A percentile compares a stretch with the other conserved stretches of the same genome.
These are phyloP conservation scores for Antitrichia curtipendula DNA, from an alignment of 225 moss, liverwort and hornwort species.

Conservation along the genomic window DNA sequence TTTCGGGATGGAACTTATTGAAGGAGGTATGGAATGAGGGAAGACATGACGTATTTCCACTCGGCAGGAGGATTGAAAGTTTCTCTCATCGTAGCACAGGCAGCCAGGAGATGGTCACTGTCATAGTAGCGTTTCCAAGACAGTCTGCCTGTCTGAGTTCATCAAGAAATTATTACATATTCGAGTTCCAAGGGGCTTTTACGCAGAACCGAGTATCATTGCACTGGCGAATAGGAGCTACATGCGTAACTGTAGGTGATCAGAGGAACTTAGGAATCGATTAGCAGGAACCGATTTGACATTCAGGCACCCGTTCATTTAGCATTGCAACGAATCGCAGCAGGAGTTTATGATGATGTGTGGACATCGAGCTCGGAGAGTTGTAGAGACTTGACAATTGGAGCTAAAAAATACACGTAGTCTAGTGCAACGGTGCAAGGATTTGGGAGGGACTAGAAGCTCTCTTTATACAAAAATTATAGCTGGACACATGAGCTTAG, in stretches of 20 bases:
- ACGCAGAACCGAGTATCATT: neutral
- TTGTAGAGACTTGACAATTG: neutral
- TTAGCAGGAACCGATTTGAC: neutral
- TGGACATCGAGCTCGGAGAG: neutral
- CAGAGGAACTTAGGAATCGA: neutral
- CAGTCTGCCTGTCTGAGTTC: neutral
- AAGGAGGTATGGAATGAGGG: neutral
- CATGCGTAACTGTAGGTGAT: neutral
- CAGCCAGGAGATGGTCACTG: neutral
- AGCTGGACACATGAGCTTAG: neutral
- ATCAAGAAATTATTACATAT: neutral
- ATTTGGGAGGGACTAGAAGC: neutral
- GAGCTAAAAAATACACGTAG: neutral
- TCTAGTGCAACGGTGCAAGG: neutral
- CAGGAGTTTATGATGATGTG: neutral
- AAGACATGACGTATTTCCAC: neutral
- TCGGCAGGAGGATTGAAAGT: neutral
- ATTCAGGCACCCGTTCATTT: neutral
- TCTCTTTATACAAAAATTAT: neutral
- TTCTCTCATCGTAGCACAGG: neutral
- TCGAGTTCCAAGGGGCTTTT: neutral
- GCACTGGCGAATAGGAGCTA: neutral
- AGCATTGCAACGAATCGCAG: neutral
- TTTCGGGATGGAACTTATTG: neutral
- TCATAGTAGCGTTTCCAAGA: neutral